phyloP scores from a whole-genome alignment of 495 filamentous ascomycete genomes.

The Sordaria brevicollis region DNA sequence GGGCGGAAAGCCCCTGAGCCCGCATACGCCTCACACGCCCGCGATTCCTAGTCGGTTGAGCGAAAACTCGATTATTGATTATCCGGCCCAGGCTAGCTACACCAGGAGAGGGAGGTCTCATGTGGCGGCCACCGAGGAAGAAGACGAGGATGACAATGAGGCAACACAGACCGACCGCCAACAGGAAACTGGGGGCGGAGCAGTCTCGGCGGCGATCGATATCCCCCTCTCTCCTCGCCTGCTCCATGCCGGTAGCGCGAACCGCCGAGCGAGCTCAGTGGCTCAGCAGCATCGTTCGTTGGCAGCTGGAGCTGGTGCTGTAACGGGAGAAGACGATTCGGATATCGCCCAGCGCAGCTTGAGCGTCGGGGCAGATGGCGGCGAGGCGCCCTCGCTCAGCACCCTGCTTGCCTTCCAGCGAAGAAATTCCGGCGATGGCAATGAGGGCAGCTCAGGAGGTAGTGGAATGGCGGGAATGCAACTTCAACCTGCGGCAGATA shows the following conservation, averaged over 20 bases:
- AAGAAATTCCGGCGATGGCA: background rate
- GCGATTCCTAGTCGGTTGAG: constrained; percentile 87
- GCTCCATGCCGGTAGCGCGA: constrained; percentile 36
- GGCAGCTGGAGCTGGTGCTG: constrained; percentile 11
- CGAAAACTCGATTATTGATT: constrained; percentile 76
- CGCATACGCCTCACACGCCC: constrained; percentile 89
- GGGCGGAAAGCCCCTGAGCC: constrained; percentile 74
- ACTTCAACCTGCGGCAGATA: constrained; percentile 37
- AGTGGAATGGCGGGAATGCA: background rate
- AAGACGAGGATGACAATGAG: constrained; percentile 19
- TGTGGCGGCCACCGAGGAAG: background rate
- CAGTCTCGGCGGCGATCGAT: constrained; percentile 49
- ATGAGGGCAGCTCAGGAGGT: background rate
- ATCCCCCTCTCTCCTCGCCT: constrained; percentile 72
- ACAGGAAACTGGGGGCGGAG: constrained; percentile 13
- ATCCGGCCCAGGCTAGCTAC: constrained; percentile 31
- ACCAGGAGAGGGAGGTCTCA: constrained; percentile 24
- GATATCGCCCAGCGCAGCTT: constrained; percentile 60
- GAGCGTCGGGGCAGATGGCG: constrained; percentile 58
- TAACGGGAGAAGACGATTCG: constrained; percentile 49
- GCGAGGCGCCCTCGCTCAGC: constrained; percentile 48
- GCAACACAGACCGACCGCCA: constrained; percentile 24
- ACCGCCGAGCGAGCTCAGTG: constrained; percentile 65
- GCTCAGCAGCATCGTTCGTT: constrained; percentile 51
- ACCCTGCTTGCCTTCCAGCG: constrained; percentile 39